Percentiles rank a stretch among this genome's conserved stretches.
These are phyloP conservation scores for Staphylotrichum longicolle DNA, from an alignment of 495 filamentous ascomycete species.

Conservation along the genomic window DNA sequence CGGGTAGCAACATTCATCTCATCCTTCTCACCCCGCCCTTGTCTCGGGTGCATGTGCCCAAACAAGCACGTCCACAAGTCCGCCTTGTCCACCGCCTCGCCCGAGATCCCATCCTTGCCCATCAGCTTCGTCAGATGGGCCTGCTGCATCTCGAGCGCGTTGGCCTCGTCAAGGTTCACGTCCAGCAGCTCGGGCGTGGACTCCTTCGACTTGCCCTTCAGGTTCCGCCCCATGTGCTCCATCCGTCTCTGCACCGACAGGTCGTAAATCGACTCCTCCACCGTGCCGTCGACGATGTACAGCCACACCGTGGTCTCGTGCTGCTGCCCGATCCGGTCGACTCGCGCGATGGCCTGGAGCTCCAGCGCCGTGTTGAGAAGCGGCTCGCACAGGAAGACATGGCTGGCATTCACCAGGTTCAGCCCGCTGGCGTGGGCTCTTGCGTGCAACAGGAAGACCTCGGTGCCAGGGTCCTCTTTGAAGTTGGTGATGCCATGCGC, in stretches of 20 bases:
- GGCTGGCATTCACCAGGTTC: conserved; percentile 86
- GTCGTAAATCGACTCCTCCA: conserved; percentile 86
- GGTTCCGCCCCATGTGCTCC: conserved; percentile 61
- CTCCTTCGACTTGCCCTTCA: conserved; percentile 38
- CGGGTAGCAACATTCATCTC: conserved; percentile 22
- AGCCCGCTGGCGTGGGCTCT: conserved; percentile 83
- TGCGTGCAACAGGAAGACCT: conserved; percentile 87
- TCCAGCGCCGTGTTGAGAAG: conserved; percentile 90
- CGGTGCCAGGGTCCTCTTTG: conserved; percentile 67
- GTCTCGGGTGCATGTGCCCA: conserved; percentile 47
- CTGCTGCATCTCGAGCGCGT: conserved; percentile 75
- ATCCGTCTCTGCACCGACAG: conserved; percentile 75
- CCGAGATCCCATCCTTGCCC: conserved; percentile 64
- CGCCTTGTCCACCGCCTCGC: conserved; percentile 73
- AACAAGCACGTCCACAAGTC: conserved; percentile 93
- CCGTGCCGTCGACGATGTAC: conserved; percentile 82
- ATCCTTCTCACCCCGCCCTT: conserved; percentile 18
- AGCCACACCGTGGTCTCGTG: conserved; percentile 91
- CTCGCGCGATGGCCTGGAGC: conserved; percentile 88
- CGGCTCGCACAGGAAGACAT: conserved; percentile 93
- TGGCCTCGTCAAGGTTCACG: conserved; percentile 72
- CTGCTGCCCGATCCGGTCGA: conserved; percentile 89
- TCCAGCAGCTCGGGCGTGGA: conserved; percentile 39
- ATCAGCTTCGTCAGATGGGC: conserved; percentile 65
- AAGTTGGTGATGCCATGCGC: conserved; percentile 68